Conservation (phyloP, 2,329 filamentous ascomycete species). For the Claviceps purpurea region DNA sequence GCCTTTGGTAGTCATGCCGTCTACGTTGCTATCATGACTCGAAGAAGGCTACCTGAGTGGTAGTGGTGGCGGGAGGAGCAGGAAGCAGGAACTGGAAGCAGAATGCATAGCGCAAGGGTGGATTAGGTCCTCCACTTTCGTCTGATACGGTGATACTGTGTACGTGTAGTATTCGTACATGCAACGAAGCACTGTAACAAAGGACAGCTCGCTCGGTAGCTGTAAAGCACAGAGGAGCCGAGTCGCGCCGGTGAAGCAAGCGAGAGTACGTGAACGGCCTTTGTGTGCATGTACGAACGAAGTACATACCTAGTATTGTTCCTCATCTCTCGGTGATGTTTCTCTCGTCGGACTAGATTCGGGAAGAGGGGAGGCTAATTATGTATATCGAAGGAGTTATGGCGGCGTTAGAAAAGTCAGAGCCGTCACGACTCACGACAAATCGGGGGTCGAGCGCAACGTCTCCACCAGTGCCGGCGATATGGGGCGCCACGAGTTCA, state of each 20-base stretch:
- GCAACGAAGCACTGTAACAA: not conserved
- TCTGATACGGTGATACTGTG: not conserved
- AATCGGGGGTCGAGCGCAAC: too few species aligned
- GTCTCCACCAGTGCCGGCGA: conserved; percentile 3
- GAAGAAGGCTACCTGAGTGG: not conserved
- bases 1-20: not conserved
- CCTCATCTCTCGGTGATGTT: not conserved
- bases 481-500: conserved; percentile 3
- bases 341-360: not conserved
- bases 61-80: not conserved
- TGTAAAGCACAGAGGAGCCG: not conserved
- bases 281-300: not conserved
- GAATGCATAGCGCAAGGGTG: not conserved
- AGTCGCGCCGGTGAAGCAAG: not conserved
- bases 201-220: not conserved
- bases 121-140: not conserved
- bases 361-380: not conserved
- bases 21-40: not conserved
- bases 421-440: too few species aligned
- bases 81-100: not conserved
- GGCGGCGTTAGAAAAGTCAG: too few species aligned
- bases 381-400: too few species aligned
- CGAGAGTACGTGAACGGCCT: not conserved
- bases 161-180: not conserved
- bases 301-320: not conserved